A percentile compares a stretch with the other conserved stretches of the same genome.
Evolutionary conservation across 1,284 basidiomycete genomes (phyloP).

Genomic region (Heliocybe sulcata): DNA sequence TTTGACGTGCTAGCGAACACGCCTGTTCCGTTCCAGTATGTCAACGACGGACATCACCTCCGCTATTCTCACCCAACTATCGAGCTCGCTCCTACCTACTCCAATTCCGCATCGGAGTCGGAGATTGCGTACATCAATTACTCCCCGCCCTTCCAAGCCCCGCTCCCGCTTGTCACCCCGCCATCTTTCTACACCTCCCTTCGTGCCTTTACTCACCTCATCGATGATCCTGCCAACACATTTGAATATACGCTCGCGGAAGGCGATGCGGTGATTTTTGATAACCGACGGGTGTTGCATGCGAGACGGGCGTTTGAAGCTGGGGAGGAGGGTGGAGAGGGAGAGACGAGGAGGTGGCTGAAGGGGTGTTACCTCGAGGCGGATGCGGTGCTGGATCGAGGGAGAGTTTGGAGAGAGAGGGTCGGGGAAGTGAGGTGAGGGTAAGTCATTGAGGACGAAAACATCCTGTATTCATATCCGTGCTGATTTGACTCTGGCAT

Average conservation of each 20-base stretch:
- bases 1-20: slow-evolving; percentile 59
- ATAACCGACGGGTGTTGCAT: slow-evolving; percentile 91
- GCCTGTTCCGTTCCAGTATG: slow-evolving; percentile 83
- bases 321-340: slow-evolving; percentile 16
- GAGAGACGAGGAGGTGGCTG: slow-evolving; percentile 66
- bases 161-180: slow-evolving; percentile 48
- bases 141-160: slow-evolving; percentile 93
- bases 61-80: slow-evolving; percentile 77
- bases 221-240: slow-evolving; percentile 49
- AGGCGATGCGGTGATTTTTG: slow-evolving; percentile 88
- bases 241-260: slow-evolving; percentile 71
- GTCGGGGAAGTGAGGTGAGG: background rate
- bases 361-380: slow-evolving; percentile 86
- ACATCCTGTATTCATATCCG: too few relatives aligned
- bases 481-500: too few relatives aligned
- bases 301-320: slow-evolving; percentile 72
- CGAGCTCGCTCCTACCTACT: slow-evolving; percentile 37
- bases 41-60: slow-evolving; percentile 88
- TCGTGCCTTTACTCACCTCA: slow-evolving; percentile 48
- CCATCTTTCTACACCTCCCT: slow-evolving; percentile 63
- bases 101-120: slow-evolving; percentile 2
- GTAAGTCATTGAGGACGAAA: too few relatives aligned
- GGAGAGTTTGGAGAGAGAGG: slow-evolving; percentile 28
- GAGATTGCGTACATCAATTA: slow-evolving; percentile 74
- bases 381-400: slow-evolving; percentile 64